Evolutionary conservation across 2,329 filamentous ascomycete species (phyloP).

Genomic region (Penicillium olsonii): DNA sequence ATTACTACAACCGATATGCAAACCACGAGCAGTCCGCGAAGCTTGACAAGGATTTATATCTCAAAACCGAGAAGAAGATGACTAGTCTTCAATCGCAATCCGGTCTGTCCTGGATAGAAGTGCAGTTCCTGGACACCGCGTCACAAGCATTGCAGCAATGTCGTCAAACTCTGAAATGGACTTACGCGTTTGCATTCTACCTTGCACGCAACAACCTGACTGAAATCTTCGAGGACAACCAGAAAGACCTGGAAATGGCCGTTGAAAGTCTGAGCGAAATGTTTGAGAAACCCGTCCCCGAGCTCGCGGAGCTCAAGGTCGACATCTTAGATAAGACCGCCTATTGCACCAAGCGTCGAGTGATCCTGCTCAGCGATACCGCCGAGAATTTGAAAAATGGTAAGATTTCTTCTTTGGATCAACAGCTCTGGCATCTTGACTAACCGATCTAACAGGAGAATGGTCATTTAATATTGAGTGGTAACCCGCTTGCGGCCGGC

Average conservation of each 20-base stretch:
- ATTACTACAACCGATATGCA: constrained; percentile 98
- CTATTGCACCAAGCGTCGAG: constrained; percentile 89
- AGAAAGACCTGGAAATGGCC: constrained; percentile 95
- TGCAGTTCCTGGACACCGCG: constrained; percentile 92
- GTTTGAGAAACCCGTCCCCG: constrained; percentile 95
- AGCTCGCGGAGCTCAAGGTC: constrained; percentile 83
- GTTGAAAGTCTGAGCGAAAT: constrained; percentile 97
- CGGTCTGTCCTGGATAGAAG: constrained; percentile 98
- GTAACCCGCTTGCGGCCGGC: constrained; percentile 23
- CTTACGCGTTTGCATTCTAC: constrained; percentile 97
- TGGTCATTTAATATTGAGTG: constrained; percentile 50
- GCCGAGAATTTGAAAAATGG: constrained; percentile 88
- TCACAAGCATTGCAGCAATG: constrained; percentile 93
- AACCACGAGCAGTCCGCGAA: constrained; percentile 98
- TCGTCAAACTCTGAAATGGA: constrained; percentile 99
- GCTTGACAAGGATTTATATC: constrained; percentile 91
- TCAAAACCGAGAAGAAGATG: constrained; percentile 99
- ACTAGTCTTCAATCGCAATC: constrained; percentile 89
- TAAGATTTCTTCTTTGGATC: constrained; percentile 46
- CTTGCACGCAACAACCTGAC: constrained; percentile 94
- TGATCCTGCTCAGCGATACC: constrained; percentile 89
- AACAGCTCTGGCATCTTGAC: background rate
- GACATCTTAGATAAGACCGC: constrained; percentile 99
- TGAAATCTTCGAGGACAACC: constrained; percentile 97
- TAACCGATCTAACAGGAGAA: constrained; percentile 33